phyloP scores from a whole-genome alignment of 768 basidiomycete species.

The Boletus tomentosulus region DNA sequence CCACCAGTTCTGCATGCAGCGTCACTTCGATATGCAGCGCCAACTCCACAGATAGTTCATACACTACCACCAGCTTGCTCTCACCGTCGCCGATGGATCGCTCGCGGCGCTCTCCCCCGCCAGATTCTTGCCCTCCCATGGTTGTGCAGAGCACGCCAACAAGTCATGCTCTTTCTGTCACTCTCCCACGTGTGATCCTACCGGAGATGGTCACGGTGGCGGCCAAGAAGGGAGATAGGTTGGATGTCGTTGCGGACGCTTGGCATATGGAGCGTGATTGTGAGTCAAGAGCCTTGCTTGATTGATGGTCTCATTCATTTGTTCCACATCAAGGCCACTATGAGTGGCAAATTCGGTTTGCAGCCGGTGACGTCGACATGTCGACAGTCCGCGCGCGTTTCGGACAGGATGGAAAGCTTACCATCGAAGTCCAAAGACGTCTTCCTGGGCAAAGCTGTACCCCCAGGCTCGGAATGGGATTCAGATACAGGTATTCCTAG shows the following conservation, averaged over 20 bases:
- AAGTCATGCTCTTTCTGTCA: conserved; percentile 44
- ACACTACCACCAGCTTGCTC: conserved; percentile 12
- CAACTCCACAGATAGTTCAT: conserved; percentile 14
- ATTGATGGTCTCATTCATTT: conserved; percentile 1
- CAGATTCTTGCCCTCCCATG: conserved; percentile 41
- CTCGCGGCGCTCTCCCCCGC: conserved; percentile 28
- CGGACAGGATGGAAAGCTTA: conserved; percentile 42
- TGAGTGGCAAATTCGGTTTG: conserved; percentile 57
- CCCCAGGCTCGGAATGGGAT: conserved; percentile 25
- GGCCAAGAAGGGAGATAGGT: conserved; percentile 54
- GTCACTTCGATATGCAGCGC: conserved; percentile 22
- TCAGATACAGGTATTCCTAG: conserved; percentile 26
- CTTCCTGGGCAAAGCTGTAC: conserved; percentile 23
- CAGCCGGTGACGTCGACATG: conserved; percentile 54
- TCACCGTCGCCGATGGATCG: conserved; percentile 30
- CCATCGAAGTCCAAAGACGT: conserved; percentile 41
- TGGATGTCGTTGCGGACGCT: conserved; percentile 56
- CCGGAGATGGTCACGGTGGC: conserved; percentile 64
- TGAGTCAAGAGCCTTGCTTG: conserved; percentile 32
- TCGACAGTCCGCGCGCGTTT: conserved; percentile 47
- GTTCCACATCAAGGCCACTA: conserved; percentile 44
- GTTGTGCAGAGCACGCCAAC: conserved; percentile 37
- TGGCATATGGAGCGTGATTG: conserved; percentile 60
- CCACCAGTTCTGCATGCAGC: conserved; percentile 22
- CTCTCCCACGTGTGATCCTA: conserved; percentile 43